phyloP scores from a whole-genome alignment of 192 early-diverging fungal genomes.

The Dissophora globulifera region DNA sequence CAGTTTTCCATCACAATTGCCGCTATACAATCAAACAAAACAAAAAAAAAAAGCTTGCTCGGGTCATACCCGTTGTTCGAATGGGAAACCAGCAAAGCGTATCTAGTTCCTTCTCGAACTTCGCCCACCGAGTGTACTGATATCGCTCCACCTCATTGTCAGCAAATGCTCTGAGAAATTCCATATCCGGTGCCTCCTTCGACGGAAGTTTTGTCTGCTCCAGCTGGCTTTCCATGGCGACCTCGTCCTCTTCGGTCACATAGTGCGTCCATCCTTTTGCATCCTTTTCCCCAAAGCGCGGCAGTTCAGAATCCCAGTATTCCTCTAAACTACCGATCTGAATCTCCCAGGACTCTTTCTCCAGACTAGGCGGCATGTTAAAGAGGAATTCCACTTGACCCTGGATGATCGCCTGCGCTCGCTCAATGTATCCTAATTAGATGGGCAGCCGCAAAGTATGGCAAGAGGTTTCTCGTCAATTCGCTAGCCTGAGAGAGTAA shows the following conservation, averaged over 20 bases:
- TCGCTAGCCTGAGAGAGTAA: too few relatives aligned
- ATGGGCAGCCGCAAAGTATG: background rate
- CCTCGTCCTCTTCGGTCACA: slow-evolving; percentile 44
- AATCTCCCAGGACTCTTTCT: slow-evolving; percentile 41
- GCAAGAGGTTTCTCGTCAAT: background rate
- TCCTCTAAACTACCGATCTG: slow-evolving; percentile 55
- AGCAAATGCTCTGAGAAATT: slow-evolving; percentile 31
- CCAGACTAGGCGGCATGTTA: slow-evolving; percentile 46
- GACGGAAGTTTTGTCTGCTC: slow-evolving; percentile 8
- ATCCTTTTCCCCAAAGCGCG: slow-evolving; percentile 64
- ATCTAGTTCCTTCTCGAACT: slow-evolving; percentile 38
- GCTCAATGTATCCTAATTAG: slow-evolving; percentile 61
- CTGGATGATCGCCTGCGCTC: slow-evolving; percentile 60
- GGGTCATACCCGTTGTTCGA: slow-evolving; percentile 32
- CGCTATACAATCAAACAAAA: too few relatives aligned
- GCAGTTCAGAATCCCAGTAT: slow-evolving; percentile 66
- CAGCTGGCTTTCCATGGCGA: slow-evolving; percentile 25
- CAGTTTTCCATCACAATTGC: background rate
- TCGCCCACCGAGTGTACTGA: slow-evolving; percentile 34
- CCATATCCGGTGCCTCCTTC: slow-evolving; percentile 1
- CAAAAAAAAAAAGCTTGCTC: too few relatives aligned
- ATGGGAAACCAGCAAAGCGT: slow-evolving; percentile 39
- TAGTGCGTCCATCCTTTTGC: slow-evolving; percentile 63
- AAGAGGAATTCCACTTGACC: slow-evolving; percentile 63
- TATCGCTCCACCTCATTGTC: slow-evolving; percentile 35